Percentiles rank a stretch among this genome's conserved stretches.
phyloP scores from a whole-genome alignment of 768 basidiomycete species.

The Erythrobasidium yunnanense region DNA sequence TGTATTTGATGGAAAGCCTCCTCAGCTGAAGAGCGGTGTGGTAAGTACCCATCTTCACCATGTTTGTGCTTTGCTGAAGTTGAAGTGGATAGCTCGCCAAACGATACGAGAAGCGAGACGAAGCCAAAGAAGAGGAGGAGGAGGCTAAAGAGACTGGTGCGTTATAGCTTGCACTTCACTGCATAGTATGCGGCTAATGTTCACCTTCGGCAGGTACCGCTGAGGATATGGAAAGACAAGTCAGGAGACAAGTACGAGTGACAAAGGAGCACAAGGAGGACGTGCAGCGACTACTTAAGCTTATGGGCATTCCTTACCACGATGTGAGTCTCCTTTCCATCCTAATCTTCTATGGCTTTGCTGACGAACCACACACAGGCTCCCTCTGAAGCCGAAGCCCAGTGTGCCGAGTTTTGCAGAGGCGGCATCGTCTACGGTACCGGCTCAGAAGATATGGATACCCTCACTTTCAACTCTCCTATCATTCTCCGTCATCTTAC shows the following conservation, averaged over 20 bases:
- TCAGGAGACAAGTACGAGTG: slow-evolving; percentile 82
- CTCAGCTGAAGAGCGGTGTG: slow-evolving; percentile 90
- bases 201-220: slow-evolving; percentile 51
- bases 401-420: slow-evolving; percentile 94
- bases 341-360: background rate
- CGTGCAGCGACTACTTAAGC: slow-evolving; percentile 66
- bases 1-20: slow-evolving; percentile 97
- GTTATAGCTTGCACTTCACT: slow-evolving; percentile 24
- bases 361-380: slow-evolving; percentile 51
- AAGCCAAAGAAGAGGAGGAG: slow-evolving; percentile 86
- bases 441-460: slow-evolving; percentile 99
- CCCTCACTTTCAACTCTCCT: slow-evolving; percentile 85
- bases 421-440: slow-evolving; percentile 95
- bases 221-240: slow-evolving; percentile 83
- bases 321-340: slow-evolving; percentile 50
- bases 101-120: slow-evolving; percentile 79
- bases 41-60: slow-evolving; percentile 49
- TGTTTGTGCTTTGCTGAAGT: background rate
- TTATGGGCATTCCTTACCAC: slow-evolving; percentile 96
- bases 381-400: slow-evolving; percentile 96
- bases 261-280: slow-evolving; percentile 95
- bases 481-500: slow-evolving; percentile 83
- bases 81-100: slow-evolving; percentile 62
- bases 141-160: slow-evolving; percentile 87
- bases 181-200: background rate